Evolutionary conservation across 2,329 filamentous ascomycete genomes (phyloP), one percentile per base, ranked within the genome.

Genomic region (Seiridium cupressi): DNA sequence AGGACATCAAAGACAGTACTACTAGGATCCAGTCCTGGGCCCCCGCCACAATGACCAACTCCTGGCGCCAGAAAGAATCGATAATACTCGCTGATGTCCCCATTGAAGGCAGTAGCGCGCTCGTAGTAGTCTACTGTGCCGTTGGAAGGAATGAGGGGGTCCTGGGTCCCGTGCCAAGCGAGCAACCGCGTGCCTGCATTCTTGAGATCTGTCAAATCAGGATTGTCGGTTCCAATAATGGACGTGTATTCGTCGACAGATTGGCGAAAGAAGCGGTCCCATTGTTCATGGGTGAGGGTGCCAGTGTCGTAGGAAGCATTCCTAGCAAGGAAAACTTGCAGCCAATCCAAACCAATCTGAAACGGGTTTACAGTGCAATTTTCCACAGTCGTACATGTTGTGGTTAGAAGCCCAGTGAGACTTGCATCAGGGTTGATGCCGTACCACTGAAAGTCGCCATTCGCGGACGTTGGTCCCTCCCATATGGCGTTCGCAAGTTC

Each of bases 11-110:
- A 58, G 4, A 58, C 44, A 7, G 55, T 58, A 18, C 51, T 38
- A 35, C 44, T 58, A 9, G 55, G 55, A 38, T 58, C 44, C 6
- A 49, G 44, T n/a, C 55, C 55, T 26, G 42, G 42, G 4, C 55
- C 55, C 61, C 70, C 51, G 51, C 63, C 57, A 63, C 81, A 84
- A 66, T 83, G 81, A 11, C 68, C 70, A 77, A 83, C 81, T 1
- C 80, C 80, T 3, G 79, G 78, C n/a, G 83, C 73, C 4, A 73
- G 68, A 69, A 83, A 83, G 63, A 80, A 76, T 18, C 72, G 67
- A 70, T 81, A 86, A 68, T 81, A 79, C 31, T 81, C 77, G 5
- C 77, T 79, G 51, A 78, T 75, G 34, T 65, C 51, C 3, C 61
- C 56, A n/a, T 73, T 65, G 36, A 69, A 66, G 31, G 66, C 64